Evolutionary conservation across 441 rosid genomes (phyloP).

Genomic region (Erodium chrysanthum): DNA sequence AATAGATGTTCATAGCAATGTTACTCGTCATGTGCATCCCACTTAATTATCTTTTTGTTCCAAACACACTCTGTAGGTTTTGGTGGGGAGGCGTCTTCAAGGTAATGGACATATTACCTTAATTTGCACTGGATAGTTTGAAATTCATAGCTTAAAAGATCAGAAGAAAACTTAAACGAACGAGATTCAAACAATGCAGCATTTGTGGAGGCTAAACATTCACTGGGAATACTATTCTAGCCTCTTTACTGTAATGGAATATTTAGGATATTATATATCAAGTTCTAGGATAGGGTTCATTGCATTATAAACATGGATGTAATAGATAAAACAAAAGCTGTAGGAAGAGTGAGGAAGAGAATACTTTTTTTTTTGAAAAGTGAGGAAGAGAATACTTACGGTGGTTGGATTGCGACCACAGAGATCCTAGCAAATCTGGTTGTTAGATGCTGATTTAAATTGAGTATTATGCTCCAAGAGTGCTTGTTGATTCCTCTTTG

Average conservation of each 20-base stretch:
- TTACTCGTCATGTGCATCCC: constrained; percentile 12
- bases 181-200: not conserved
- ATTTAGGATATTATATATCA: not conserved
- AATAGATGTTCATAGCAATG: constrained; percentile 2
- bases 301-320: not conserved
- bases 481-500: constrained; percentile 11
- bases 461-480: not conserved
- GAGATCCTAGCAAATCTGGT: not conserved
- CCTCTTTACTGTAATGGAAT: not conserved
- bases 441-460: not conserved
- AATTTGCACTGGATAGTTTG: constrained; percentile 10
- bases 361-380: not conserved
- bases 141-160: not conserved
- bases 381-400: not conserved
- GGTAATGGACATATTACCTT: constrained; percentile 36
- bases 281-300: not conserved
- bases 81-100: constrained; percentile 99
- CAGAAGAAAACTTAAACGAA: not conserved
- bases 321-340: not conserved
- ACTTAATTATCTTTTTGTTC: constrained; percentile 14
- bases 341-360: not conserved
- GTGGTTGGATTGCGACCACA: not conserved
- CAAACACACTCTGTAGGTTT: constrained; percentile 44
- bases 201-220: not conserved
- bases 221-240: not conserved